These are phyloP conservation scores for Salix viminalis DNA, from an alignment of 345 rosid genomes.

Conservation along the genomic window DNA sequence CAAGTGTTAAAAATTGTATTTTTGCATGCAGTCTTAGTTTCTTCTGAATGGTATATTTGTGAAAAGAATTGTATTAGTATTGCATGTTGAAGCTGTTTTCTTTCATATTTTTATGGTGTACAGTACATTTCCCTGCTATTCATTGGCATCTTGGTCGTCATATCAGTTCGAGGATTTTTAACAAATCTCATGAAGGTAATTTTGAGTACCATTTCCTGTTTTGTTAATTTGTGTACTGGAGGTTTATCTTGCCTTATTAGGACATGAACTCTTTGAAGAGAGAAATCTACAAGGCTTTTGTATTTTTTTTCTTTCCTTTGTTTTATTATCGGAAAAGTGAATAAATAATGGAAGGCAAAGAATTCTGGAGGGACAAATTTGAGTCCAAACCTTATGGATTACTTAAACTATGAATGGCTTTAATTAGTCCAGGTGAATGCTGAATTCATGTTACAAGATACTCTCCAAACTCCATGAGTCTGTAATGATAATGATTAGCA, in stretches of 20 bases:
- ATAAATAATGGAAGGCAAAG: conserved; percentile 2
- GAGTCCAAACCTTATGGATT: neutral
- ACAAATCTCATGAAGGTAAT: conserved; percentile 89
- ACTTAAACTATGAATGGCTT: neutral
- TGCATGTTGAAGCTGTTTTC: conserved; percentile 16
- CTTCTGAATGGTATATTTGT: neutral
- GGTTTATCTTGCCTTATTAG: neutral
- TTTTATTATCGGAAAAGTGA: neutral
- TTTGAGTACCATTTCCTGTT: neutral
- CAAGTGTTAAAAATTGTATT: neutral
- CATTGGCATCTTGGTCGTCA: conserved; percentile 85
- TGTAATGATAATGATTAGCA: neutral
- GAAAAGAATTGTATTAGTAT: neutral
- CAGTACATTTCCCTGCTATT: conserved; percentile 91
- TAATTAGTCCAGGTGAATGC: neutral
- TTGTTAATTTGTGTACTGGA: neutral
- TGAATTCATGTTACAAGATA: neutral
- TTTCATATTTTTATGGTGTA: conserved; percentile 26
- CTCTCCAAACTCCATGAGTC: neutral
- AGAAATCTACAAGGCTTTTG: neutral
- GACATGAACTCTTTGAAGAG: neutral
- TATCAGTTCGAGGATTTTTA: conserved; percentile 92
- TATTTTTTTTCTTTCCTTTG: neutral
- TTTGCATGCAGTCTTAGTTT: too few species aligned
- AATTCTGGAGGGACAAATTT: conserved; percentile 5